Conservation (phyloP, 2,329 filamentous ascomycete genomes). For the Calonectria pseudoreteaudii region DNA sequence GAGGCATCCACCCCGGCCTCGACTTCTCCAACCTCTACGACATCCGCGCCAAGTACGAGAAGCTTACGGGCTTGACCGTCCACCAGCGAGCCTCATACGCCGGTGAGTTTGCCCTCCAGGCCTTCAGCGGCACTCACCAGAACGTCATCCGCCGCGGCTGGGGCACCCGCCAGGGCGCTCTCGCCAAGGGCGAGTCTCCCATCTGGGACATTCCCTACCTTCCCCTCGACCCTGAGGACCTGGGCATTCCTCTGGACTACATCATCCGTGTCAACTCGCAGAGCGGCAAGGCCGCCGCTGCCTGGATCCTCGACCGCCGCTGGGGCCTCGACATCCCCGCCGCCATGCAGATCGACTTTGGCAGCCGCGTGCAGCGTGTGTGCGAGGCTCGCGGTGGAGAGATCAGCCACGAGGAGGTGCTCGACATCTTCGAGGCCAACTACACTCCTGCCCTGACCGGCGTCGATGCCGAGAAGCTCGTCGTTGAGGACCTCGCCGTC, state of each 20-base stretch:
- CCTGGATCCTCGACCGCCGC: constrained; percentile 91
- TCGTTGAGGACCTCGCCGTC: background rate
- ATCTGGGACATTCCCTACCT: constrained; percentile 86
- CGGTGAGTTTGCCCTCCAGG: constrained; percentile 89
- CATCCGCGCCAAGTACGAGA: constrained; percentile 90
- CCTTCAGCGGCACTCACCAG: constrained; percentile 92
- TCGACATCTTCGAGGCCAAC: constrained; percentile 84
- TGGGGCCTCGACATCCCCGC: constrained; percentile 93
- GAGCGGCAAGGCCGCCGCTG: constrained; percentile 92
- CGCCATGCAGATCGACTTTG: constrained; percentile 92
- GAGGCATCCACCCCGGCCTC: constrained; percentile 85
- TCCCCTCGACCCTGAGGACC: constrained; percentile 91
- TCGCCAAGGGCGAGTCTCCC: background rate
- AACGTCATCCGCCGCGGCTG: constrained; percentile 5
- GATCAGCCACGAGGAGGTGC: constrained; percentile 85
- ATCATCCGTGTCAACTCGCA: constrained; percentile 99
- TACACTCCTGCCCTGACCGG: constrained; percentile 73
- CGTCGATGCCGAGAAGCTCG: background rate
- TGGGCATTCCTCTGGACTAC: constrained; percentile 96
- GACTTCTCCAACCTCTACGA: constrained; percentile 92
- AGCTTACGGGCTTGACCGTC: constrained; percentile 93
- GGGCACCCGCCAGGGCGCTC: background rate
- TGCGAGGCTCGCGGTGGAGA: constrained; percentile 87
- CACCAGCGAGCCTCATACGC: constrained; percentile 92
- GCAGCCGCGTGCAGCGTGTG: constrained; percentile 83